These are phyloP conservation scores for Wickerhamomyces kurtzmanii DNA, from an alignment of 805 yeast species.

Conservation along the genomic window DNA sequence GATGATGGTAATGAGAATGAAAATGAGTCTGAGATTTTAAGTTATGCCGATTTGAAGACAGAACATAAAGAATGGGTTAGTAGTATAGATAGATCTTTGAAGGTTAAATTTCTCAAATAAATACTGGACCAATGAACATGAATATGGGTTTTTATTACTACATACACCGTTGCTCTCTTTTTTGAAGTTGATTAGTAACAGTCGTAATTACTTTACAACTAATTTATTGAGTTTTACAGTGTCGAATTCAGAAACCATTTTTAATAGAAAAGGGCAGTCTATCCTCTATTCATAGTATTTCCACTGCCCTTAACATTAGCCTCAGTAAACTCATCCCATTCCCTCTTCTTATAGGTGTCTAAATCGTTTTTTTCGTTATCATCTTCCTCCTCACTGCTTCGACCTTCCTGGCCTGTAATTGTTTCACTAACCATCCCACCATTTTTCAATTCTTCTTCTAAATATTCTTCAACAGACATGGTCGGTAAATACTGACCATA, in stretches of 20 bases:
- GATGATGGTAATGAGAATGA: no score
- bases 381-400: slow-evolving; percentile 48
- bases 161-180: no score
- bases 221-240: no score
- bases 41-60: slow-evolving; percentile 7
- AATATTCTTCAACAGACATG: slow-evolving; percentile 86
- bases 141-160: no score
- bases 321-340: slow-evolving; percentile 93
- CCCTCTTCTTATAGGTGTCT: slow-evolving; percentile 67
- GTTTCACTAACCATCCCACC: slow-evolving; percentile 62
- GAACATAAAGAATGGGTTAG: no score
- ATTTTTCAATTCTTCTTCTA: slow-evolving; percentile 75
- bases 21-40: slow-evolving; percentile 7
- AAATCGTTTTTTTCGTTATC: slow-evolving; percentile 46
- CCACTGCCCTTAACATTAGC: slow-evolving; percentile 84
- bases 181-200: no score
- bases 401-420: slow-evolving; percentile 20
- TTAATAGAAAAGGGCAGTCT: no score
- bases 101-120: no score
- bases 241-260: no score
- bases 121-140: no score
- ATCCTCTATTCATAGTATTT: slow-evolving; percentile 67
- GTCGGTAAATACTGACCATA: slow-evolving; percentile 92
- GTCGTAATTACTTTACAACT: no score
- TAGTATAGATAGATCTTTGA: no score